These are phyloP conservation scores for Colletotrichum spinosum DNA, from an alignment of 2,329 filamentous ascomycete species.

Conservation along the genomic window DNA sequence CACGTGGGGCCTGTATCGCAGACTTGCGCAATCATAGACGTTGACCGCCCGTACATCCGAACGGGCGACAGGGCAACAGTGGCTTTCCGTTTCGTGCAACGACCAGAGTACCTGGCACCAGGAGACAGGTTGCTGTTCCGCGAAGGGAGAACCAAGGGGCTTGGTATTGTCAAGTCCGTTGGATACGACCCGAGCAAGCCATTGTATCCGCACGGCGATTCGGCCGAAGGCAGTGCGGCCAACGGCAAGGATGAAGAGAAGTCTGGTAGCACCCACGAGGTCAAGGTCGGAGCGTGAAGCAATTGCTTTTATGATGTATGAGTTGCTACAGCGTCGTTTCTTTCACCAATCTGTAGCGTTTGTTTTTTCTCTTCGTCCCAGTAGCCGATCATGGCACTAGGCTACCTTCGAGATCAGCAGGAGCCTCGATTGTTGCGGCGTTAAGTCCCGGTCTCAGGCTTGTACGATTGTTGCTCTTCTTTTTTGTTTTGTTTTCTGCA, in stretches of 20 bases:
- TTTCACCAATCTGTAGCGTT: neutral
- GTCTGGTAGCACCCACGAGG: constrained; percentile 26
- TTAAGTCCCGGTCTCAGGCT: too few species aligned
- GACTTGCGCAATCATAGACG: constrained; percentile 96
- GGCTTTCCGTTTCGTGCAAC: constrained; percentile 93
- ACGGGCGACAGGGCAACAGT: constrained; percentile 95
- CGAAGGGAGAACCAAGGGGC: constrained; percentile 92
- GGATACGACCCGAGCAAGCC: constrained; percentile 81
- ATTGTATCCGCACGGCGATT: constrained; percentile 43
- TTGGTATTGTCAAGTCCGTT: constrained; percentile 92
- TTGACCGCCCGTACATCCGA: constrained; percentile 94
- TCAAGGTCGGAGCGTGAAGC: constrained; percentile 25
- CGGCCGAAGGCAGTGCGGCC: neutral
- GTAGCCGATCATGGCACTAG: neutral
- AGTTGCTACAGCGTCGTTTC: neutral
- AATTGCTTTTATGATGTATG: neutral
- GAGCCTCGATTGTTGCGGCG: too few species aligned
- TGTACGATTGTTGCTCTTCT: constrained; percentile 3
- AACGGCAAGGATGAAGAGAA: constrained; percentile 21
- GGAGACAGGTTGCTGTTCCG: constrained; percentile 93
- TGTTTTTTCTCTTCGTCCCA: neutral
- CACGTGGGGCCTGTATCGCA: constrained; percentile 96
- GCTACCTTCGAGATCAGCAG: too few species aligned
- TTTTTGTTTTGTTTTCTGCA: neutral
- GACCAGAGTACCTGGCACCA: constrained; percentile 90